Evolutionary conservation across 305 asterid genomes (phyloP), one percentile per base, ranked within the genome.

Genomic region (Rubia peregrina): DNA sequence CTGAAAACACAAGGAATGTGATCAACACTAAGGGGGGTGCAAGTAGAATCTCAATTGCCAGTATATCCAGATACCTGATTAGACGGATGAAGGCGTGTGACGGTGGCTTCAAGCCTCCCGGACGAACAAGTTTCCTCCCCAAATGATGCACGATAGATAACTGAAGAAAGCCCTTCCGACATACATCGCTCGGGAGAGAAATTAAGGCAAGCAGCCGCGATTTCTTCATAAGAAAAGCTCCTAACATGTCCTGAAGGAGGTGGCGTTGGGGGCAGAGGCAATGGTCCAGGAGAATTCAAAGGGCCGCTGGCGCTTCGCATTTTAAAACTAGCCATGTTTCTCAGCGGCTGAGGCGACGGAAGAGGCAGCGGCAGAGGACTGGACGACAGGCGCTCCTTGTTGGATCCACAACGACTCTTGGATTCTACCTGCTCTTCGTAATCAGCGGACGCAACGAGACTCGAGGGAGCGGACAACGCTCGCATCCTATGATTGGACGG

Each of bases 311-410:
- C 61, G 72, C 82, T 87, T 10, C 72, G 81, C 76, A 80, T 85
- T 78, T 90, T 92, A 76, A 95, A 95, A 84, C 98, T 95, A 44
- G 83, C 66, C 72, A 84, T 80, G 42, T 89, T 77, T 79, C 84
- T 92, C 48, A 95, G 87, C 59, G 89, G 65, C 41, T 82, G 78
- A n/a, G 96, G 90, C 7, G 97, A 86, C 0, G 99, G 99, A 44
- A 91, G 97, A 55, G 99, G 99, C 78, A 95, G 98, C 17, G 99
- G 99, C 67, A 87, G 98, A 76, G 99, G 98, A 62, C 80, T 87
- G 3, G 89, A 88, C 7, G 92, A 84, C 56, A 74, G 90, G 75
- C 80, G 69, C 66, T 90, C 98, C 78, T 87, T 89, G 78, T 79
- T 84, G 0, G 91, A 88, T 53, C 91, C 94, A 71, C 77, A 71